Evolutionary conservation across 495 filamentous ascomycete species (phyloP).

Genomic region (Hypoxylon lienhwacheense): DNA sequence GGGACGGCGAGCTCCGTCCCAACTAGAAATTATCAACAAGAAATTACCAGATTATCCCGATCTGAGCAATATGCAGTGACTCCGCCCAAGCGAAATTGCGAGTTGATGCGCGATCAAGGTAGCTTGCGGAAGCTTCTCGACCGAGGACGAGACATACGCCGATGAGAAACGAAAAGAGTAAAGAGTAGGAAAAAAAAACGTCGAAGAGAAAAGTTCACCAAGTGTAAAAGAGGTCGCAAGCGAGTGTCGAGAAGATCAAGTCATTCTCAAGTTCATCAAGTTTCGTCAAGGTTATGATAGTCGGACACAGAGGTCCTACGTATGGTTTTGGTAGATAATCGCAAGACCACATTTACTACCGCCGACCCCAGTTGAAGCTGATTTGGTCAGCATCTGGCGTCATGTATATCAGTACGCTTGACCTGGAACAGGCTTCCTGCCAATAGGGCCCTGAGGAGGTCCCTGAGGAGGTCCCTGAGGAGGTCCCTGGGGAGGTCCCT

Average conservation of each 20-base stretch:
- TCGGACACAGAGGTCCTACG: background rate
- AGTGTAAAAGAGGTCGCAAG: slow-evolving; percentile 34
- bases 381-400: background rate
- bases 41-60: slow-evolving; percentile 40
- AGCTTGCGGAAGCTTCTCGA: slow-evolving; percentile 7
- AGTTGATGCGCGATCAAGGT: slow-evolving; percentile 10
- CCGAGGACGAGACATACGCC: slow-evolving; percentile 8
- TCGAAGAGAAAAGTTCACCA: slow-evolving; percentile 22
- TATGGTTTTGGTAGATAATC: background rate
- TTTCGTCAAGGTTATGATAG: slow-evolving; percentile 24
- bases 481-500: no score
- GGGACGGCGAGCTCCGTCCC: background rate
- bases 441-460: slow-evolving; percentile 41
- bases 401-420: slow-evolving; percentile 48
- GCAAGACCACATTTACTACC: slow-evolving; percentile 2
- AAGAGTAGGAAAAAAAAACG: slow-evolving; percentile 7
- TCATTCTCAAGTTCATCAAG: slow-evolving; percentile 36
- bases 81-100: slow-evolving; percentile 4
- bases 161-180: slow-evolving; percentile 10
- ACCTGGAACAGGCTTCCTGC: slow-evolving; percentile 52
- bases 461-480: slow-evolving; percentile 35
- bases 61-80: slow-evolving; percentile 18
- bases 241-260: slow-evolving; percentile 42
- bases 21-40: slow-evolving; percentile 43
- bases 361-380: background rate